A percentile compares a stretch with the other conserved stretches of the same genome.
Evolutionary conservation across 2,329 filamentous ascomycete species (phyloP).

Genomic region (Aspergillus phoenicis): DNA sequence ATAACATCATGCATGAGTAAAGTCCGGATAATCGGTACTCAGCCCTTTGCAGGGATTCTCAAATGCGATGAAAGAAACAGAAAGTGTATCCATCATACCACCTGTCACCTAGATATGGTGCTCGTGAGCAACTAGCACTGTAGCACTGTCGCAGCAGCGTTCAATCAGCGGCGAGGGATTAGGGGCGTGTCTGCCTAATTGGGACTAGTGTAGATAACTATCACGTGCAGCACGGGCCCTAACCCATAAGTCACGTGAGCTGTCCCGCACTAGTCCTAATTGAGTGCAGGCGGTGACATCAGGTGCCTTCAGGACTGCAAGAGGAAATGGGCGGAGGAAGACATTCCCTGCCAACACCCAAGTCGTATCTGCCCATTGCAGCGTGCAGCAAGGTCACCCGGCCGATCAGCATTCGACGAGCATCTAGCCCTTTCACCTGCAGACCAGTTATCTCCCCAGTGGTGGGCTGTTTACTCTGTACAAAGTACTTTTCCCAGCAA

Average conservation of each 20-base stretch:
- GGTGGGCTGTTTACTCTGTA: neutral
- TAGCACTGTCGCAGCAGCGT: neutral
- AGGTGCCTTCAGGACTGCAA: constrained; percentile 7
- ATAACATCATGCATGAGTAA: neutral
- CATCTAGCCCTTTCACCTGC: neutral
- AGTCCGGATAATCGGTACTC: no score
- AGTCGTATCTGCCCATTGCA: neutral
- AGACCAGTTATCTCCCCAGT: neutral
- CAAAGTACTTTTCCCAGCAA: no score
- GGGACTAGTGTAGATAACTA: neutral
- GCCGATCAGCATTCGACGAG: neutral
- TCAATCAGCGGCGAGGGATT: neutral
- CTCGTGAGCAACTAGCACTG: no score
- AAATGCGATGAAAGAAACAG: no score
- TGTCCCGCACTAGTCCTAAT: constrained; percentile 4
- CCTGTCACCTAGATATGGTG: neutral
- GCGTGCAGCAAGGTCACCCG: neutral
- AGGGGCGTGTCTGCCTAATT: neutral
- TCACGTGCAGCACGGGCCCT: constrained; percentile 7
- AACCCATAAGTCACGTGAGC: constrained; percentile 12
- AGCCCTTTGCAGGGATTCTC: no score
- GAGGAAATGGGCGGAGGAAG: neutral
- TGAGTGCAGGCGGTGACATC: constrained; percentile 15
- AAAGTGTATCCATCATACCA: neutral
- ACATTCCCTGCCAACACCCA: neutral